Percentiles rank a stretch among this genome's conserved stretches.
Conservation (phyloP, 2,329 filamentous ascomycete species). For the Nemania abortiva region DNA sequence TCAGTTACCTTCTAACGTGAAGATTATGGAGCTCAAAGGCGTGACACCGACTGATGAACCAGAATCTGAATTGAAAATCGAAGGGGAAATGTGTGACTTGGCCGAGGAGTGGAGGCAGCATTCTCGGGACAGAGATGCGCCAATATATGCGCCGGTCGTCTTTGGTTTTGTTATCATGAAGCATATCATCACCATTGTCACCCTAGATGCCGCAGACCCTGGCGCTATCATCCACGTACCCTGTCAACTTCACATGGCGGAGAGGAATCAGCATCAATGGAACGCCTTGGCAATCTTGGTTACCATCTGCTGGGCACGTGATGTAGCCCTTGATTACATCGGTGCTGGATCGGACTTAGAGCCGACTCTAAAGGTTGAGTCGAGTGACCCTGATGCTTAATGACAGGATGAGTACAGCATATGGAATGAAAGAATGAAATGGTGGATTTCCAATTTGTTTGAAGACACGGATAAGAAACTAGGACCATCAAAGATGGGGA, state of each 20-base stretch:
- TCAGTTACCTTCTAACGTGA: constrained; percentile 43
- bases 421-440: constrained; percentile 29
- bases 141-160: constrained; percentile 45
- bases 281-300: constrained; percentile 51
- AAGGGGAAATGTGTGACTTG: constrained; percentile 40
- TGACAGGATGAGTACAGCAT: constrained; percentile 29
- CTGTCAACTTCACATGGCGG: constrained; percentile 49
- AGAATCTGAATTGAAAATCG: constrained; percentile 40
- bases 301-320: constrained; percentile 52
- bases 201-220: constrained; percentile 47
- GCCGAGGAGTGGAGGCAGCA: constrained; percentile 42
- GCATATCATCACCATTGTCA: constrained; percentile 50
- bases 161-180: constrained; percentile 51
- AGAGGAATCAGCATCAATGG: constrained; percentile 51
- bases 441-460: neutral
- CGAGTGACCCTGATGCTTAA: constrained; percentile 47
- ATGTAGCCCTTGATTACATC: constrained; percentile 40
- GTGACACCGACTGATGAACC: constrained; percentile 24
- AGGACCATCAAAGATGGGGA: neutral
- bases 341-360: constrained; percentile 29
- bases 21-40: constrained; percentile 42
- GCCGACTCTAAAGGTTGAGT: constrained; percentile 25
- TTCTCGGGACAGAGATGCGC: constrained; percentile 3
- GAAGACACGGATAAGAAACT: neutral
- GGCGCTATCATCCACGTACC: constrained; percentile 45